phyloP scores from a whole-genome alignment of 1,139 yeast species.

The Hyphopichia fennica region DNA sequence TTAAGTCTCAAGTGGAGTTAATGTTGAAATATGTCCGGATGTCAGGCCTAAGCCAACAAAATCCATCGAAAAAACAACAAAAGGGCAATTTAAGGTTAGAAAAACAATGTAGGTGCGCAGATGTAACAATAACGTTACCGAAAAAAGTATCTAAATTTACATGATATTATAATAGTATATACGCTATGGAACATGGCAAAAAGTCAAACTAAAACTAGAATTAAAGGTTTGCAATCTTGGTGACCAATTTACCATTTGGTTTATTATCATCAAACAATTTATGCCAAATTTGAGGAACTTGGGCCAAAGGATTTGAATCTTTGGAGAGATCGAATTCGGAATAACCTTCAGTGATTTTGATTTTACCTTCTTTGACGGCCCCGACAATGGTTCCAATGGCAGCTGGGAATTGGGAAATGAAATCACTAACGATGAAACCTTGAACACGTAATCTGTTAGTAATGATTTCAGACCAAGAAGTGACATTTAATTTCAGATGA shows the following conservation, averaged over 20 bases:
- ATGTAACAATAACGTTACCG: no score
- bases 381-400: slow-evolving; percentile 34
- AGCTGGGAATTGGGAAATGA: slow-evolving; percentile 26
- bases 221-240: slow-evolving; percentile 22
- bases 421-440: slow-evolving; percentile 51
- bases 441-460: slow-evolving; percentile 47
- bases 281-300: slow-evolving; percentile 31
- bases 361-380: slow-evolving; percentile 41
- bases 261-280: slow-evolving; percentile 30
- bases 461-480: slow-evolving; percentile 43
- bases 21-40: no score
- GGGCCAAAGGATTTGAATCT: slow-evolving; percentile 18
- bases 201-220: not conserved
- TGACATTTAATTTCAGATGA: slow-evolving; percentile 27
- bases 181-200: no score
- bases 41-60: no score
- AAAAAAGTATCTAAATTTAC: no score
- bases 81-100: no score
- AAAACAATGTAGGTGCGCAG: no score
- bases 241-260: slow-evolving; percentile 36
- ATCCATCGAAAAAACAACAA: no score
- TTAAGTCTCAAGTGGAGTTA: no score
- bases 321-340: slow-evolving; percentile 26
- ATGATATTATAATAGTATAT: no score
- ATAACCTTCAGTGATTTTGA: slow-evolving; percentile 28